These are phyloP conservation scores for Camptophora hylomeconis DNA, from an alignment of 2,329 filamentous ascomycete species.

Conservation along the genomic window DNA sequence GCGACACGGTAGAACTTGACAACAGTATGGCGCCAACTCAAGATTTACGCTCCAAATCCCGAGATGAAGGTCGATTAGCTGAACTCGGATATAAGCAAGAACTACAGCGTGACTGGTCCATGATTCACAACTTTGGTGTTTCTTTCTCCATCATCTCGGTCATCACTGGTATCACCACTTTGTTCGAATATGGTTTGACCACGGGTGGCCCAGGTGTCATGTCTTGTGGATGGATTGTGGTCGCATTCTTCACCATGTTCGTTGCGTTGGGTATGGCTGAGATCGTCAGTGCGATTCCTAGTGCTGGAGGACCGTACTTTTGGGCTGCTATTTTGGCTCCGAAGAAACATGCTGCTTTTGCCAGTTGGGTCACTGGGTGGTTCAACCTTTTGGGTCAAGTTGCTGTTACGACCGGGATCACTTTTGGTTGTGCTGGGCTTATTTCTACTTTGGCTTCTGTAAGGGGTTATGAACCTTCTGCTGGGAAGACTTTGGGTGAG, in stretches of 20 bases:
- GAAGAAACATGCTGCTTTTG: constrained; percentile 30
- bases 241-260: constrained; percentile 45
- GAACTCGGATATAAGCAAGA: constrained; percentile 50
- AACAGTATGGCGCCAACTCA: too few species aligned
- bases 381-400: constrained; percentile 38
- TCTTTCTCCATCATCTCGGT: constrained; percentile 51
- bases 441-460: constrained; percentile 34
- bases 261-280: constrained; percentile 43
- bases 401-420: constrained; percentile 37
- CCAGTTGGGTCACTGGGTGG: constrained; percentile 37
- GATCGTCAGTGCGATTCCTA: constrained; percentile 45
- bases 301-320: constrained; percentile 42
- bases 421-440: constrained; percentile 33
- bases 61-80: constrained; percentile 39
- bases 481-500: constrained; percentile 39
- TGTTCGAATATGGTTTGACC: constrained; percentile 43
- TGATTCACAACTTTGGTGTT: constrained; percentile 49
- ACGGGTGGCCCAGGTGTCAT: constrained; percentile 45
- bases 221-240: constrained; percentile 43
- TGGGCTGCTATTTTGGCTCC: constrained; percentile 45
- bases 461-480: constrained; percentile 31
- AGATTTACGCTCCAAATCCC: constrained; percentile 14
- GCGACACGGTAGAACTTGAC: too few species aligned
- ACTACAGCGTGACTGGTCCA: constrained; percentile 43
- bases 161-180: constrained; percentile 46